These are phyloP conservation scores for Globisporangium megalacanthum DNA, from an alignment of 352 stramenopile species.

Conservation along the genomic window DNA sequence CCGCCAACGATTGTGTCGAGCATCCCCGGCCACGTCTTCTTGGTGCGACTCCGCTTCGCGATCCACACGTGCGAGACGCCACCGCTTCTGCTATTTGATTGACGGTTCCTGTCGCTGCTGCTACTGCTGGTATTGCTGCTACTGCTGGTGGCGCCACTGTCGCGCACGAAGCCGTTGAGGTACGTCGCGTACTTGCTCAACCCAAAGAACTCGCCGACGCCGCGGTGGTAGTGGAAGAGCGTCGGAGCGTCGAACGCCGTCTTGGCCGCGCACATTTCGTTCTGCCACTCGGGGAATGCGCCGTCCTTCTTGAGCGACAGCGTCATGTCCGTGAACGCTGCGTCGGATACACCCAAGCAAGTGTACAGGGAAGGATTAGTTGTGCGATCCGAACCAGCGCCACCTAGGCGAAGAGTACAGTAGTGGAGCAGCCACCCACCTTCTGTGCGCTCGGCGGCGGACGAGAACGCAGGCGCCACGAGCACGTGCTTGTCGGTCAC, in stretches of 20 bases:
- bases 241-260: conserved; percentile 32
- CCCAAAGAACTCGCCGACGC: conserved; percentile 50
- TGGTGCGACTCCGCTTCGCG: conserved; percentile 40
- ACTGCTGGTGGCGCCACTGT: too few species aligned
- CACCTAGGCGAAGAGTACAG: background rate
- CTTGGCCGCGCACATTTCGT: conserved; percentile 58
- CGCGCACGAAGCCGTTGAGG: conserved; percentile 61
- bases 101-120: background rate
- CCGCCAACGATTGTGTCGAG: conserved; percentile 63
- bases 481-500: conserved; percentile 25
- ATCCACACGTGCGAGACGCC: conserved; percentile 54
- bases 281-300: conserved; percentile 47
- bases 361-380: too few species aligned
- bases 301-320: conserved; percentile 26
- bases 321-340: too few species aligned
- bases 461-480: conserved; percentile 23
- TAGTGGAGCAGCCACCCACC: conserved; percentile 1
- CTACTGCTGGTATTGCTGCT: too few species aligned
- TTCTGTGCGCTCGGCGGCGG: conserved; percentile 24
- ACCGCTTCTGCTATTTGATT: too few species aligned
- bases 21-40: conserved; percentile 44
- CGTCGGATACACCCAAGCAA: too few species aligned
- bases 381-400: conserved; percentile 20
- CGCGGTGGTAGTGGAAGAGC: conserved; percentile 63
- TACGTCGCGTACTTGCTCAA: conserved; percentile 64